Evolutionary conservation across 768 basidiomycete species (phyloP), one percentile per base, ranked within the genome.

Genomic region (Tylopilus felleus): DNA sequence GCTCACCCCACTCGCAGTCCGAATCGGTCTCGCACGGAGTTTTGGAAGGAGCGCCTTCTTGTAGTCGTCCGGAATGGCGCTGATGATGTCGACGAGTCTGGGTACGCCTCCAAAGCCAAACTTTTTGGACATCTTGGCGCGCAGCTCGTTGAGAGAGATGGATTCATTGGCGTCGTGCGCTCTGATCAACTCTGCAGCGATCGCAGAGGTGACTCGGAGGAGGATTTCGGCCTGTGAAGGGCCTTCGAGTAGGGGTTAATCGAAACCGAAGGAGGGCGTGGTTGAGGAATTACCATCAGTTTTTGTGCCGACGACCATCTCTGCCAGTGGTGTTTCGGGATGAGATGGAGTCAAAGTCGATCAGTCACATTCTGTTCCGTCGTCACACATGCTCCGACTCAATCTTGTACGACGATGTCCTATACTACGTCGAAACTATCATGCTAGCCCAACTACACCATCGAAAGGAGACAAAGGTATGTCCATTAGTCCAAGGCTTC

Each of bases 51-150:
- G 72, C 7, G 88, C 88, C 61, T 93, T 93, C 73, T 94, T 94
- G 75, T 95, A 93, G 50, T 97, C 95, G 69, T 98, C 95, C 17
- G 97, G 97, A 47, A 98, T 96, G 35, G 97, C 97, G 58, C 93
- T 92, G 72, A 99, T 93, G 65, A 99, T 98, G 70, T 99, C 97
- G 42, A 98, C 96, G 19, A 99, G 80, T 43, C 97, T 74, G 0
- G 97, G 97, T 0, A 96, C 88, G 28, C 90, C 90, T 33, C 88
- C 85, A 62, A 86, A 88, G 5, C 82, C 85, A 67, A 85, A 86
- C 71, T 94, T 94, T 76, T 98, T 98, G 70, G 91, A 90, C 72
- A 95, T 80, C 62, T 85, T 86, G 39, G 88, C 79, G 39, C 96
- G 88, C 44, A 98, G 79, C 48, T 87, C 85, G 65, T 97, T 98